Percentiles rank a stretch among this genome's conserved stretches.
Evolutionary conservation across 208 protist species (phyloP).

Genomic region (Borovskyia barvae): DNA sequence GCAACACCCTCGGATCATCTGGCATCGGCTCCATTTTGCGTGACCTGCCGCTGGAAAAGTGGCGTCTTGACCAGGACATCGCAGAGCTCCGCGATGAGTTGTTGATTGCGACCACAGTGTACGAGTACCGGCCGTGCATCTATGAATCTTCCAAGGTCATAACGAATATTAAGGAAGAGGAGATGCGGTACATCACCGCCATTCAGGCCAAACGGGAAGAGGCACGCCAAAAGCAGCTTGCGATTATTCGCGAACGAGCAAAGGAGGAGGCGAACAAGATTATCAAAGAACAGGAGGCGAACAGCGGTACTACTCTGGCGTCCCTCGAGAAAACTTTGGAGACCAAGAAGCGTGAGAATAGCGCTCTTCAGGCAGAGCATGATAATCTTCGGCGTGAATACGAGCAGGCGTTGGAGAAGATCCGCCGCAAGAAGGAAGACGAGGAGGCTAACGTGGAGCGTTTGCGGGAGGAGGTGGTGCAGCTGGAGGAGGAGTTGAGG

Average conservation of each 20-base stretch:
- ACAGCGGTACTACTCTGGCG: slow-evolving; percentile 65
- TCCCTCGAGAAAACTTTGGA: slow-evolving; percentile 77
- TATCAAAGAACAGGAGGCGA: slow-evolving; percentile 83
- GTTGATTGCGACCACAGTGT: slow-evolving; percentile 74
- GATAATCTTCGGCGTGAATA: slow-evolving; percentile 78
- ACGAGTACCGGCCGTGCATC: slow-evolving; percentile 91
- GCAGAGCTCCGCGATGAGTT: slow-evolving; percentile 88
- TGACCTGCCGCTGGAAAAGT: slow-evolving; percentile 89
- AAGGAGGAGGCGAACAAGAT: slow-evolving; percentile 64
- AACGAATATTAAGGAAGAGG: slow-evolving; percentile 88
- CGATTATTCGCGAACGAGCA: slow-evolving; percentile 57
- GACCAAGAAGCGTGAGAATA: slow-evolving; percentile 83
- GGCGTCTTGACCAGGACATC: slow-evolving; percentile 90
- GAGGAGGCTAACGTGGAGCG: slow-evolving; percentile 68
- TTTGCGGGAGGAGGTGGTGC: slow-evolving; percentile 75
- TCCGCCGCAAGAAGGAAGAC: slow-evolving; percentile 86
- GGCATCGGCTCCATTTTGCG: slow-evolving; percentile 83
- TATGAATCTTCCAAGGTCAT: slow-evolving; percentile 81
- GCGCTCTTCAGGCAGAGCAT: slow-evolving; percentile 63
- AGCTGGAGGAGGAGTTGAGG: slow-evolving; percentile 81
- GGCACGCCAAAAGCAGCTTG: slow-evolving; percentile 71
- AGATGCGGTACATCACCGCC: slow-evolving; percentile 71
- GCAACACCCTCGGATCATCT: slow-evolving; percentile 75
- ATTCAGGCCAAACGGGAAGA: slow-evolving; percentile 82
- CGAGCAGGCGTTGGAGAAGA: slow-evolving; percentile 86